Base-by-base conservation (phyloP, 202 grass and related monocot species). In the Elaeis oleifera region DNA sequence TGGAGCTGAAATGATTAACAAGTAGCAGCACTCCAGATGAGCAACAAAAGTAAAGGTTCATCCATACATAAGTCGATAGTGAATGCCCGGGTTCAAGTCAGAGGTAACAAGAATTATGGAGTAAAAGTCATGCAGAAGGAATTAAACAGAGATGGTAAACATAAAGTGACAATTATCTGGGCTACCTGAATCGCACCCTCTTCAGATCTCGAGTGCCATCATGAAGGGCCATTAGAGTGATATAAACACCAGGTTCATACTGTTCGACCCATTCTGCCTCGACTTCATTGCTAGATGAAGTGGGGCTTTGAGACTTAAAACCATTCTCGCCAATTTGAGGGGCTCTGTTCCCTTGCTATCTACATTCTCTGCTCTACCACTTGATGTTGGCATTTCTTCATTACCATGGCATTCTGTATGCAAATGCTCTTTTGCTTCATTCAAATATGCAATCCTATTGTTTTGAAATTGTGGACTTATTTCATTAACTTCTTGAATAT, bases 201-300 rank as follows among this genome's bases (percentile, higher is more conserved):
- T 88, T 92, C 66, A 92, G 67, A 85, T 92, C 89, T 69, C 89
- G 71, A 44, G 89, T 88, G 25, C 89, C 89, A 61, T 92, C 84
- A 18, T 27, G 56, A 76, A 92, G 78, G 24, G 89, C 83, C 50
- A 78, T 67, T n/a, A 92, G 78, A 22, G 89, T 92, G 36, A 92
- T 92, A 63, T 92, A 92, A 54, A 92, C 84, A 60, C 89, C 89
- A 64, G 78, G 78, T 67, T 92, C 89, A 79, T 88, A 92, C 71
- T 88, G 84, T 58, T 92, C 89, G 59, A 92, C 84, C 89, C 89
- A 92, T 59, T 88, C 89, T 8, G 89, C 81, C 63, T 88, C 78
- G 39, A 82, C 89, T 71, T 88, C 74, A 60, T 61, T 72, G 58
- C 69, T 64, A 22, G 78, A 64, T 27, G 79, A 80, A 56, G 80